phyloP scores from a whole-genome alignment of 805 yeast species.

The Wickerhamomyces chambardii region DNA sequence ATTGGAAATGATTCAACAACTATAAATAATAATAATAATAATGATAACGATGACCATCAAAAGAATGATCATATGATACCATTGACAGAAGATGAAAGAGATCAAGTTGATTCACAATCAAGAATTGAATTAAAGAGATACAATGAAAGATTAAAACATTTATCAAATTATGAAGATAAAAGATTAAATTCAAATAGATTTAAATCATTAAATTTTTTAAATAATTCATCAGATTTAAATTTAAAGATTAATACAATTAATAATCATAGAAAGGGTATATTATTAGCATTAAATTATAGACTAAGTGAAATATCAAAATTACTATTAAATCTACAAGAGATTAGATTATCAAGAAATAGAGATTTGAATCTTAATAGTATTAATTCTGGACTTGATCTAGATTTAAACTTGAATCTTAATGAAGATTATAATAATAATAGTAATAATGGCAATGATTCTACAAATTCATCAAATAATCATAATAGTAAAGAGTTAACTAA shows the following conservation, averaged over 20 bases:
- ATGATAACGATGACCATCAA: background rate
- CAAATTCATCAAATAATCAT: too few relatives aligned
- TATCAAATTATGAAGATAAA: constrained; percentile 43
- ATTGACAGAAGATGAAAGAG: constrained; percentile 39
- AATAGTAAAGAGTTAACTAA: too few relatives aligned
- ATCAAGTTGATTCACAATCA: constrained; percentile 46
- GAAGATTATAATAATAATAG: constrained; percentile 12
- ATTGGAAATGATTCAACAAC: too few relatives aligned
- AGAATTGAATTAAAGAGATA: constrained; percentile 41
- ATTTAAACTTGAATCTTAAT: constrained; percentile 4
- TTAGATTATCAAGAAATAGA: constrained; percentile 15
- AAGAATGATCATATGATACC: constrained; percentile 7
- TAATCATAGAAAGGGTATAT: constrained; percentile 12
- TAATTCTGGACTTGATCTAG: constrained; percentile 5
- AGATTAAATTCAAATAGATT: constrained; percentile 20
- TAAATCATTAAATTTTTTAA: constrained; percentile 1
- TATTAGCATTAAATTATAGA: constrained; percentile 12
- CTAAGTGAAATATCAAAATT: constrained; percentile 15
- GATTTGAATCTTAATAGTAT: constrained; percentile 7
- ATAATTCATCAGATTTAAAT: constrained; percentile 6
- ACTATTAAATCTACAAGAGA: constrained; percentile 15
- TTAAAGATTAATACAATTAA: constrained; percentile 7
- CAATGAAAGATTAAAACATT: constrained; percentile 37
- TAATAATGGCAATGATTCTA: constrained; percentile 15
- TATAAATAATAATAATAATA: too few relatives aligned